Percentiles rank a stretch among this genome's conserved stretches.
Conservation (phyloP, 495 filamentous ascomycete genomes). For the Penicillium malachiteum region DNA sequence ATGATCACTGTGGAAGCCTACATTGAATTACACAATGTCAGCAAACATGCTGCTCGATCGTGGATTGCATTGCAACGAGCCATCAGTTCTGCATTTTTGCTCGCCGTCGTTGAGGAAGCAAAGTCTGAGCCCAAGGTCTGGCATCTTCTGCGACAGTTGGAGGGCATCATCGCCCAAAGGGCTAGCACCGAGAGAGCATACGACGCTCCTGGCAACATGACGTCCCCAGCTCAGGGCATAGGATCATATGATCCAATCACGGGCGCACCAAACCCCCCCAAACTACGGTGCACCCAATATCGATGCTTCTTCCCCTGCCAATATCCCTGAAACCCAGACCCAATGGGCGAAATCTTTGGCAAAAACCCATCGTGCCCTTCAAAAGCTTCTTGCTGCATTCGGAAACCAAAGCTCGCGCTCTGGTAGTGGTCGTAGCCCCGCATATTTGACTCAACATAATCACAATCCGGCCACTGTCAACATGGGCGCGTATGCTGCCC, state of each 20-base stretch:
- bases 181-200: conserved; percentile 37
- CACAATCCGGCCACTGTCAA: conserved; percentile 7
- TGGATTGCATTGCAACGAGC: conserved; percentile 50
- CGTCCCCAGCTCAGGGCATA: conserved; percentile 19
- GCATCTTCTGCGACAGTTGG: conserved; percentile 40
- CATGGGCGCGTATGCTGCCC: conserved; percentile 17
- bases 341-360: conserved; percentile 50
- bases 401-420: conserved; percentile 21
- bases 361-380: conserved; percentile 46
- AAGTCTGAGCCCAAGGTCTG: conserved; percentile 41
- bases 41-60: conserved; percentile 43
- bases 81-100: conserved; percentile 47
- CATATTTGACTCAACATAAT: conserved; percentile 12
- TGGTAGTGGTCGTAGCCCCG: conserved; percentile 6
- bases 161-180: conserved; percentile 45
- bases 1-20: conserved; percentile 48
- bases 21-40: conserved; percentile 46
- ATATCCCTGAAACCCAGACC: conserved; percentile 36
- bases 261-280: conserved; percentile 29
- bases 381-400: conserved; percentile 46
- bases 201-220: conserved; percentile 13
- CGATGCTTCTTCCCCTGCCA: conserved; percentile 29
- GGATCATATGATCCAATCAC: conserved; percentile 32
- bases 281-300: conserved; percentile 20
- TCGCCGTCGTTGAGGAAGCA: conserved; percentile 46